Percentiles rank a stretch among this genome's conserved stretches.
These are phyloP conservation scores for Alternaria sp. DNA, from an alignment of 2,329 filamentous ascomycete species.

Conservation along the genomic window DNA sequence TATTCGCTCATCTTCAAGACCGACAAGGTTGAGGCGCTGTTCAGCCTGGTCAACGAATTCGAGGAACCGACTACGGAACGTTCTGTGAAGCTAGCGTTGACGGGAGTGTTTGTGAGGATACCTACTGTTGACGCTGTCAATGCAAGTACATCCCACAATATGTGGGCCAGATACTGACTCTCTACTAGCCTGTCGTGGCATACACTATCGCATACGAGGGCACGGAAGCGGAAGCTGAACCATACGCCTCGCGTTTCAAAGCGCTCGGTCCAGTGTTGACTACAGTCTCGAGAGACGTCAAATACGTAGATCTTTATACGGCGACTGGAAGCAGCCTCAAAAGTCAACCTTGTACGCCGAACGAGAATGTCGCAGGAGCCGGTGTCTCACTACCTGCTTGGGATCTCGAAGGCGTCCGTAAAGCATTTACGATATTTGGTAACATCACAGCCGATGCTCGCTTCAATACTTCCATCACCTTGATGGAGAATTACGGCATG, in stretches of 20 bases:
- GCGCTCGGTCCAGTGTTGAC: constrained; percentile 23
- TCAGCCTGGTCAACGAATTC: constrained; percentile 42
- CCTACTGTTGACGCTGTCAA: constrained; percentile 26
- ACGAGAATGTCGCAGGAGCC: constrained; percentile 25
- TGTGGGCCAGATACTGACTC: not conserved
- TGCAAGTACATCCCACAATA: constrained; percentile 10
- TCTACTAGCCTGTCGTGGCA: constrained; percentile 21
- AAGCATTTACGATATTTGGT: constrained; percentile 29
- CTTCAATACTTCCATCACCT: constrained; percentile 26
- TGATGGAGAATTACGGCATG: constrained; percentile 37
- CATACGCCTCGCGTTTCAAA: constrained; percentile 28
- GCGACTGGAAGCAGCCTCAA: constrained; percentile 27
- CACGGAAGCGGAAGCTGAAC: constrained; percentile 22
- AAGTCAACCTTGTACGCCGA: constrained; percentile 18
- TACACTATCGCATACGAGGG: constrained; percentile 35
- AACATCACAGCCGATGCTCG: constrained; percentile 31
- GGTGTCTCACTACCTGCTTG: constrained; percentile 30
- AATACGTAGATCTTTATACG: constrained; percentile 29
- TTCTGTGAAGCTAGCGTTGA: constrained; percentile 22
- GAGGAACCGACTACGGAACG: constrained; percentile 11
- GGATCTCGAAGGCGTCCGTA: constrained; percentile 26
- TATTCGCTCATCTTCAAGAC: constrained; percentile 24
- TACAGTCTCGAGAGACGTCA: constrained; percentile 17
- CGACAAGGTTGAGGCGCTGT: constrained; percentile 44
- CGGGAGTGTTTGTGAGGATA: constrained; percentile 22